Evolutionary conservation across 257 asterid genomes (phyloP).

Genomic region (Solanum piurae): DNA sequence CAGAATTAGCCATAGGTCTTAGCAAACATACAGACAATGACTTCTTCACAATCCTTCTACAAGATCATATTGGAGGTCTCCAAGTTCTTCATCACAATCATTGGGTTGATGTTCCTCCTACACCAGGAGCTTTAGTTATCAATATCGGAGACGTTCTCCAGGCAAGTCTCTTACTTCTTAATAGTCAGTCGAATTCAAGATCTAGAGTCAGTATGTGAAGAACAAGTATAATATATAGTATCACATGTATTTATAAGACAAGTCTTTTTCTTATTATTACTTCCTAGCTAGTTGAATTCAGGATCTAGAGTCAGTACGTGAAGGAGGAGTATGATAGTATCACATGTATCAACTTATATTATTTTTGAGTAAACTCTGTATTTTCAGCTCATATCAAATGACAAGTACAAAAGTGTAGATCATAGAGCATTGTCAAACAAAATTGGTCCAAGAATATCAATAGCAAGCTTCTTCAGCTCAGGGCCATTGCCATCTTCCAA

Average conservation of each 20-base stretch:
- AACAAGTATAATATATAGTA: neutral
- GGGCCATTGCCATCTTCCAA: constrained; percentile 19
- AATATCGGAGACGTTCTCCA: constrained; percentile 63
- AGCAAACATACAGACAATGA: constrained; percentile 38
- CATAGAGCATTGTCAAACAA: constrained; percentile 49
- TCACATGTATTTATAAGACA: neutral
- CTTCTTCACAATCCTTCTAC: constrained; percentile 50
- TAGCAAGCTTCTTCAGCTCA: constrained; percentile 53
- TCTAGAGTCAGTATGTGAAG: neutral
- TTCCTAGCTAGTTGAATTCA: too few relatives aligned
- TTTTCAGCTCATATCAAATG: constrained; percentile 49
- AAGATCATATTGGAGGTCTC: constrained; percentile 53
- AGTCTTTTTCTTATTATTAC: neutral
- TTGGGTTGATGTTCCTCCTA: constrained; percentile 51
- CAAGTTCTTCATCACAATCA: constrained; percentile 30
- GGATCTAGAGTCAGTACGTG: neutral
- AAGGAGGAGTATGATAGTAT: too few relatives aligned
- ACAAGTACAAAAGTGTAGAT: constrained; percentile 43
- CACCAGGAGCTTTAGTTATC: constrained; percentile 41
- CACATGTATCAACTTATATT: too few relatives aligned
- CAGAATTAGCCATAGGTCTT: constrained; percentile 47
- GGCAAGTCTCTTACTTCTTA: constrained; percentile 21
- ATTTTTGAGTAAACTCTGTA: neutral
- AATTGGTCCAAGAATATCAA: constrained; percentile 47
- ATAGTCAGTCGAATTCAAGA: neutral